Evolutionary conservation across 2,329 filamentous ascomycete species (phyloP).

Genomic region (Sphaceloma murrayae): DNA sequence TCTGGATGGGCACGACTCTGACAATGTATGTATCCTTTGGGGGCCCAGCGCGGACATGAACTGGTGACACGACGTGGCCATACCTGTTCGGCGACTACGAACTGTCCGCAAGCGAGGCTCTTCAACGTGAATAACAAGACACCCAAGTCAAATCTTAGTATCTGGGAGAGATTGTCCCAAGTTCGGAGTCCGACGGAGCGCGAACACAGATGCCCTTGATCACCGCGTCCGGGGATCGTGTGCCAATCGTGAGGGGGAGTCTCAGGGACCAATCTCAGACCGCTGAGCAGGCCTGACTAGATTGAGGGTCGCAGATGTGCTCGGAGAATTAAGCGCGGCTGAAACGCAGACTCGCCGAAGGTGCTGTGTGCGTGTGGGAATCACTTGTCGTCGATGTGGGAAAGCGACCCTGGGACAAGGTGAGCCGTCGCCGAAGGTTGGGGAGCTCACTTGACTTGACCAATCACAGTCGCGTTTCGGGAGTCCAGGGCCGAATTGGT

Average conservation of each 20-base stretch:
- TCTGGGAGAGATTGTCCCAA: too few relatives aligned
- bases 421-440: background rate
- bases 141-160: too few relatives aligned
- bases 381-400: too few relatives aligned
- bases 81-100: too few relatives aligned
- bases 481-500: constrained; percentile 1
- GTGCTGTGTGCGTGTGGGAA: background rate
- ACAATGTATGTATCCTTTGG: too few relatives aligned
- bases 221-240: constrained; percentile 11
- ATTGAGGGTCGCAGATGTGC: constrained; percentile 6
- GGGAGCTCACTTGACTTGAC: background rate
- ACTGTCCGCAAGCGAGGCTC: too few relatives aligned
- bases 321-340: constrained; percentile 15
- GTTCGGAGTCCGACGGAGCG: constrained; percentile 9
- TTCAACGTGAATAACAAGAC: too few relatives aligned
- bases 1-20: too few relatives aligned
- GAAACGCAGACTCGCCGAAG: constrained; percentile 14
- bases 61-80: too few relatives aligned
- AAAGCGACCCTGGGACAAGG: background rate
- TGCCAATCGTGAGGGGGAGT: background rate
- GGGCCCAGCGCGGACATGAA: too few relatives aligned
- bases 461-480: constrained; percentile 5
- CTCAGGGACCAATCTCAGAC: constrained; percentile 2
- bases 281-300: background rate
- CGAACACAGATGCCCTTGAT: constrained; percentile 6